Base-by-base conservation (phyloP, 495 filamentous ascomycete genomes). In the Aspergillus saccharolyticus region DNA sequence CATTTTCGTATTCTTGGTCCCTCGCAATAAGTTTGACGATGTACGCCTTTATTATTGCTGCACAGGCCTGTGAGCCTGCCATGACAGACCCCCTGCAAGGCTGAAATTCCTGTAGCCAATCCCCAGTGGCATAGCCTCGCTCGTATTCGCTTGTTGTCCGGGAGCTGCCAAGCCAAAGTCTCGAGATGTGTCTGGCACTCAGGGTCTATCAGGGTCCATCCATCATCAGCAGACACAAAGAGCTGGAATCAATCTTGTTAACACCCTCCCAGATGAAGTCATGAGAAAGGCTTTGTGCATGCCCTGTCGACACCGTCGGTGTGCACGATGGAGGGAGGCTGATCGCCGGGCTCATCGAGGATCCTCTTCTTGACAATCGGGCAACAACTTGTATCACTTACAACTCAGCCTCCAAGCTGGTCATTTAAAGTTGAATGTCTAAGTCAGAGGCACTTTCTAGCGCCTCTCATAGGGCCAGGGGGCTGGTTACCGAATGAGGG, bases 61-160 rank as follows among this genome's bases (percentile, higher is more conserved):
- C 33, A 39, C 33, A 39, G 33, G 6, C 33, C 33, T 12, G 10
- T 39, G 5, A 2, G 14, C 33, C 10, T 6, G 33, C 33, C 7
- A 39, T 10, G 12, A 15, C 33, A 39, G 33, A 39, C 33, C 25
- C 25, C 25, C 12, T 28, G 25, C 33, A 12, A 39, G 33, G 33
- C 33, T 39, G 33, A 15, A n/a, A 5, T 39, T 15, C 33, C 6
- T 39, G 33, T 2, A 39, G 33, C 33, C 33, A 39, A 39, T 39
- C 33, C 7, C 12, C 4, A 39, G 6, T 2, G 14, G 25, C 58
- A 52, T 48, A 61, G 58, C 58, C 58, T 42, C 53, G 58, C 58
- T 61, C 58, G 58, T 61, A 61, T 61, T 61, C 58, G 49, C 54
- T 52, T 17, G 22, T 8, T 39, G 33, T 39, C 33, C 4, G 33